phyloP scores from a whole-genome alignment of 2,329 filamentous ascomycete species.

The Immersiporthe knoxdaviesiana region DNA sequence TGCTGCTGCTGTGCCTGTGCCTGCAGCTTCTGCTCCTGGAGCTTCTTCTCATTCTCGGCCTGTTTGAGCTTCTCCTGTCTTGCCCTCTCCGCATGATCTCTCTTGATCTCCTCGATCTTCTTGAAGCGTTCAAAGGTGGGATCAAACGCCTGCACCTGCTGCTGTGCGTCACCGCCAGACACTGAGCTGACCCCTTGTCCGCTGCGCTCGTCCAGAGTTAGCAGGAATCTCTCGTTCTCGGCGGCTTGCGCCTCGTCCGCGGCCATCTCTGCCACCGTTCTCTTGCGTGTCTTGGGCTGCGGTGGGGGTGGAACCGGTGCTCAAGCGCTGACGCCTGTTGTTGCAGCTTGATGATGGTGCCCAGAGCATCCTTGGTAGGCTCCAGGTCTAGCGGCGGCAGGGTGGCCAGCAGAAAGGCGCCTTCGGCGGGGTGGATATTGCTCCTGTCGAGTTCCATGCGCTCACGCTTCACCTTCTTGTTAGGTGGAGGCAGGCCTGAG shows the following conservation, averaged over 20 bases:
- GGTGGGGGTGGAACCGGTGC: conserved; percentile 79
- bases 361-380: conserved; percentile 69
- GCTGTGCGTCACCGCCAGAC: conserved; percentile 73
- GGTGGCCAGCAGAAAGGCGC: conserved; percentile 73
- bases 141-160: conserved; percentile 75
- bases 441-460: conserved; percentile 76
- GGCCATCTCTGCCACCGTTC: conserved; percentile 91
- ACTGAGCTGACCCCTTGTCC: conserved; percentile 62
- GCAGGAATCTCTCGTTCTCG: conserved; percentile 88
- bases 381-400: conserved; percentile 77
- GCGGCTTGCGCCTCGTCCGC: conserved; percentile 92
- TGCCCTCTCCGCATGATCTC: conserved; percentile 75
- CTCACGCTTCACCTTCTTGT: conserved; percentile 70
- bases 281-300: conserved; percentile 85
- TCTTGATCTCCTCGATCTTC: conserved; percentile 81
- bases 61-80: conserved; percentile 75
- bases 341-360: conserved; percentile 73
- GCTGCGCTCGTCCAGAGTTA: conserved; percentile 84
- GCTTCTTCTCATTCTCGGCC: conserved; percentile 59
- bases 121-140: conserved; percentile 91
- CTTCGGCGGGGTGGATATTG: conserved; percentile 76
- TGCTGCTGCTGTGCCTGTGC: conserved; percentile 48
- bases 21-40: conserved; percentile 54
- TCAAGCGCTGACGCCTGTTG: conserved; percentile 51
- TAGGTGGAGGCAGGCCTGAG: conserved; percentile 59